Evolutionary conservation across 352 stramenopile species (phyloP), one percentile per base, ranked within the genome.

Genomic region (Phytophthora uliginosa): DNA sequence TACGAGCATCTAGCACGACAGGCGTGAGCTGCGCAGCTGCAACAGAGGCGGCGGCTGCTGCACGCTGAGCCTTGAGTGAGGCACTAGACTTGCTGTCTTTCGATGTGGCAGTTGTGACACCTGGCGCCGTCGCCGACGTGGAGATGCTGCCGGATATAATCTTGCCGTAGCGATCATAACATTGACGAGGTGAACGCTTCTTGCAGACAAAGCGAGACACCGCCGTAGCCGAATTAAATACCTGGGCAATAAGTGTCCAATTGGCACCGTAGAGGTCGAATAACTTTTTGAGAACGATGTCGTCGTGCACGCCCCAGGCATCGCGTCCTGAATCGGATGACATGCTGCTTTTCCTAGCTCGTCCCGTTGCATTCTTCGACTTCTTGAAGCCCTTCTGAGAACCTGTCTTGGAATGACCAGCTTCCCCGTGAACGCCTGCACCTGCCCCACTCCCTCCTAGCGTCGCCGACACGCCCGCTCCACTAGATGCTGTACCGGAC

Each of bases 181-280:
- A 97, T 81, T 97, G 90, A 17, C 90, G 83, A 7, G 90, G 87
- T 20, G 90, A 91, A 7, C 88, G 84, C 61, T 92, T 93, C 53
- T 89, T 86, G 68, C 79, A 90, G 28, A 89, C 88, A 71, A 90
- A 94, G 2, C 85, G 81, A 34, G 86, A 94, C 22, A 95, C 83
- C 1, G 83, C 85, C 7, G 84, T 91, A 24, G 88, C 73, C 59
- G 86, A 83, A 55, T 95, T 95, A 53, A 96, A 85, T 38, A 95
- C 87, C 55, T 97, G 89, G 7, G 90, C 86, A 38, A 97, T 94
- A 13, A 97, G 79, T 53, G 87, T 94, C 90, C 90, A 97, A 53
- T 97, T 97, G 24, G 88, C 84, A 2, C 90, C 90, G 62, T 97
- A 97, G 26, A 94, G 72, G 60, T 96, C 89, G 50, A 95, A 93